Percentiles rank a stretch among this genome's conserved stretches.
phyloP scores from a whole-genome alignment of 2,329 filamentous ascomycete genomes.

The Clathrospora elynae region DNA sequence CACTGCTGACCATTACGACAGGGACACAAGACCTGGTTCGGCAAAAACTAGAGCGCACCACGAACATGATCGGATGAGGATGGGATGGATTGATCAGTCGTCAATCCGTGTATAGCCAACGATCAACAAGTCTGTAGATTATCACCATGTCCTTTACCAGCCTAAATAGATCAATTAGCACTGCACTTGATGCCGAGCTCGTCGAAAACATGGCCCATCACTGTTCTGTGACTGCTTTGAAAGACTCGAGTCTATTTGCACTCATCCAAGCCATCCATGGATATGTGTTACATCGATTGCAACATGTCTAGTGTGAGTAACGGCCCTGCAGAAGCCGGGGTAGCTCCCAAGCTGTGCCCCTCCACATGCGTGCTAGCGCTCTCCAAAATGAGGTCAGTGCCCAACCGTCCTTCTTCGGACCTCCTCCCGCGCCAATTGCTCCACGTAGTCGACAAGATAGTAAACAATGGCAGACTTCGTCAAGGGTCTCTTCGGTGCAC shows the following conservation, averaged over 20 bases:
- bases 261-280: too few species aligned
- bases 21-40: conserved; percentile 78
- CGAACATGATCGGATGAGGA: conserved; percentile 10
- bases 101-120: conserved; percentile 42
- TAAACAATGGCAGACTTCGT: conserved; percentile 58
- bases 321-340: conserved; percentile 5
- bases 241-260: too few species aligned
- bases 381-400: conserved; percentile 36
- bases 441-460: conserved; percentile 13
- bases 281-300: too few species aligned
- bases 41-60: conserved; percentile 41
- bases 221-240: too few species aligned
- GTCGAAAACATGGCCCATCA: neutral
- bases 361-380: conserved; percentile 35
- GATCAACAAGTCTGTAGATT: conserved; percentile 32
- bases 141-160: conserved; percentile 2
- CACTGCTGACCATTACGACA: conserved; percentile 20
- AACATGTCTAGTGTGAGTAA: too few species aligned
- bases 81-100: conserved; percentile 20
- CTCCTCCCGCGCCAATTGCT: conserved; percentile 24
- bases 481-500: conserved; percentile 72
- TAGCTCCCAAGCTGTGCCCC: conserved; percentile 18
- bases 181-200: conserved; percentile 1
- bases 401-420: conserved; percentile 22
- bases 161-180: conserved; percentile 7